These are phyloP conservation scores for Cajanus cajan DNA, from an alignment of 306 rosid species.

Conservation along the genomic window DNA sequence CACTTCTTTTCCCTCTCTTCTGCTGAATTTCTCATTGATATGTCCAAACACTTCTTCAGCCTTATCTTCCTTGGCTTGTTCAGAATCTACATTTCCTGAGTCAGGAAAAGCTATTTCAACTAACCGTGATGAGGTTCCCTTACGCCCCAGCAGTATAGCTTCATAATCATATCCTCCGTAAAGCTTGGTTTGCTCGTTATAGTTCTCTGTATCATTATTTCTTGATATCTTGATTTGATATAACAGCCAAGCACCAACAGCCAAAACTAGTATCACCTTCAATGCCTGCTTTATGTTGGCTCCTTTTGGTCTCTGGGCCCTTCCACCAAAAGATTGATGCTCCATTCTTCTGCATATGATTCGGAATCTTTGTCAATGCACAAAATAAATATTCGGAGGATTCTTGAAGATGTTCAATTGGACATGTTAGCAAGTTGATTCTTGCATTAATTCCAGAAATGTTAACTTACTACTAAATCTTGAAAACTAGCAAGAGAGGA, in stretches of 20 bases:
- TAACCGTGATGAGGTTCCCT: conserved; percentile 17
- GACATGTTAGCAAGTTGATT: background rate
- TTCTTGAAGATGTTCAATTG: background rate
- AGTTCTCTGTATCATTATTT: background rate
- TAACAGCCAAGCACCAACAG: conserved; percentile 41
- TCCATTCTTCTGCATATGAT: conserved; percentile 38
- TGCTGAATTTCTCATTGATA: background rate
- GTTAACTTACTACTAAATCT: conserved; percentile 5
- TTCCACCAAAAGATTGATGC: conserved; percentile 35
- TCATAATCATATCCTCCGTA: conserved; percentile 15
- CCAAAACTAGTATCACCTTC: conserved; percentile 40
- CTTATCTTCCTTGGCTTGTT: background rate
- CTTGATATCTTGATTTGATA: conserved; percentile 41
- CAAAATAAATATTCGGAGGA: background rate
- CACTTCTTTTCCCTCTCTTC: conserved; percentile 14
- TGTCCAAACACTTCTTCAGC: conserved; percentile 2
- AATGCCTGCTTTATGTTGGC: conserved; percentile 33
- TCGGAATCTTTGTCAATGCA: conserved; percentile 16
- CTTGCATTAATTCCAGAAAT: background rate
- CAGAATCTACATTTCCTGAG: conserved; percentile 25
- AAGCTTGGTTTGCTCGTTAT: background rate
- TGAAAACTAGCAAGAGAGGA: conserved; percentile 14
- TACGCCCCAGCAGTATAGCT: conserved; percentile 30
- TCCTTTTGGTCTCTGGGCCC: conserved; percentile 42
- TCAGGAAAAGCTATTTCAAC: conserved; percentile 19